phyloP scores from a whole-genome alignment of 2,329 filamentous ascomycete genomes.

The Alternaria ethzedia region DNA sequence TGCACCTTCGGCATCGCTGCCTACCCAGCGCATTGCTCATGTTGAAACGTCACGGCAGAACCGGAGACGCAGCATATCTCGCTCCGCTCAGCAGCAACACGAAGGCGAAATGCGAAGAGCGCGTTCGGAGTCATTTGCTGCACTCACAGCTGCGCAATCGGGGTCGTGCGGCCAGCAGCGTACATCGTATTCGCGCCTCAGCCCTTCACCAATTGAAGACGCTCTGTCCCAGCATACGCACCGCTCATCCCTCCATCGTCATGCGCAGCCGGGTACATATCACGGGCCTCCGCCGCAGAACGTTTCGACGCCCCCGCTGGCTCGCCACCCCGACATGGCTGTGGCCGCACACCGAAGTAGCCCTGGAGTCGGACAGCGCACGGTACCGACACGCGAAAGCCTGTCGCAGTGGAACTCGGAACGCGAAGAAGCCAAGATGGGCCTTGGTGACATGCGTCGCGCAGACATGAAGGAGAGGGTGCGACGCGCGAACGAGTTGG shows the following conservation, averaged over 20 bases:
- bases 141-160: constrained; percentile 1
- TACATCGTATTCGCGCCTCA: background rate
- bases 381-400: constrained; percentile 25
- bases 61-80: background rate
- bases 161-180: background rate
- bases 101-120: background rate
- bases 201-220: background rate
- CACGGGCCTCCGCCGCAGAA: background rate
- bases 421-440: constrained; percentile 23
- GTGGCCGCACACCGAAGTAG: background rate
- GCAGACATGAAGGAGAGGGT: constrained; percentile 34
- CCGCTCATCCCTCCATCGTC: background rate
- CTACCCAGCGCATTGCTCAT: background rate
- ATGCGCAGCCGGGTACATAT: background rate
- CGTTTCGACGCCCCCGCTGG: accelerated
- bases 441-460: constrained; percentile 9
- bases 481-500: constrained; percentile 36
- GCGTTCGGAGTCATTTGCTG: constrained; percentile 2
- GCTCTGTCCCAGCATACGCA: background rate
- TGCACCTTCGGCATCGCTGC: background rate
- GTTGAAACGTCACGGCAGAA: background rate
- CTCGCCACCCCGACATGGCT: background rate
- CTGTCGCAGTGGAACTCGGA: constrained; percentile 34
- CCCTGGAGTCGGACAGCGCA: background rate
- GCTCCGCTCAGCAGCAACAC: background rate